Base-by-base conservation (phyloP, 2,329 filamentous ascomycete genomes). In the Penicillium sp. region DNA sequence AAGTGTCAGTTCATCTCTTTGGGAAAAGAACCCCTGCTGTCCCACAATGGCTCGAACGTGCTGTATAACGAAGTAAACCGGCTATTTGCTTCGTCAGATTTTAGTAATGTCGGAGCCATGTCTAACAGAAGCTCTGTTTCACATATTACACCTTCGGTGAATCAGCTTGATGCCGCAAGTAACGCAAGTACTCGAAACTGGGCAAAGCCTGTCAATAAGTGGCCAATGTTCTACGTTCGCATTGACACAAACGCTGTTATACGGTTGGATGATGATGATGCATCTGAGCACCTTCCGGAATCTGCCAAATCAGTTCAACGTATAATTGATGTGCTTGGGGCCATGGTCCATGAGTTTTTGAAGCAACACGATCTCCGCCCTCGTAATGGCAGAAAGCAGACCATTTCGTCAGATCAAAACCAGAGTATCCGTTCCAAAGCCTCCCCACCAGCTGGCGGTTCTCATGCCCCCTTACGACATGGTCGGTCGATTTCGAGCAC, bases 181-280 rank as follows among this genome's bases (percentile, higher is more conserved):
- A 1, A 69, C 65, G 29, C 76, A 69, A 54, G 82, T 51, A 57
- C 78, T 33, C 81, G 75, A 60, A 68, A 66, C 7, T 58, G 69
- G 12, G 76, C 74, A 8, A 91, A 87, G 63, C 77, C 82, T 0
- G 72, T 90, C 9, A 88, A 96, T 61, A 79, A 81, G 44, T 93
- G 88, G 82, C 89, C 91, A 0, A 91, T 91, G 83, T 97, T 95
- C 61, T 85, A 83, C 59, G 70, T 97, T n/a, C 80, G 80, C 26
- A 78, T 95, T 32, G 70, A 75, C 2, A 60, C 77, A 10, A 67
- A 73, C n/a, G 65, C 69, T 17, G 48, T 76, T 12, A 62, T 79
- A 2, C 53, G 51, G 8, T 46, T 63, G 4, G 48, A 52, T 9
- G 70, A 77, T 9, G 70, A 77, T 45, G 72, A 77, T 12, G 71